Conservation (phyloP, 176 grass and related monocot genomes). For the Phyllostachys edulis region DNA sequence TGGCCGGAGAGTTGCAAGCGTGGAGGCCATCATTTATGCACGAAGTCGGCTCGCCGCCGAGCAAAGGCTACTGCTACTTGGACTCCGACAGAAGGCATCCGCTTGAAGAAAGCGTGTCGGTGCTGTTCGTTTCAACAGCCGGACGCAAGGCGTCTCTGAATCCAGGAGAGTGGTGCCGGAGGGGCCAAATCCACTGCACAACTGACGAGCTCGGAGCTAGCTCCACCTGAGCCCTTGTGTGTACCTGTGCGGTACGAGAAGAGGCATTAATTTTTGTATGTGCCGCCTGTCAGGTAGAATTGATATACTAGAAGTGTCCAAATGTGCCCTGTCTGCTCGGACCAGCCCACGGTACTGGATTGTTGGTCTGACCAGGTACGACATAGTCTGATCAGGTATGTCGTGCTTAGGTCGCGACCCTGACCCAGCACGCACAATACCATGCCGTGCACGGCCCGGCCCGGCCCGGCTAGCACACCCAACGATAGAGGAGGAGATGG, state of each 20-base stretch:
- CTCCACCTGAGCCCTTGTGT: neutral
- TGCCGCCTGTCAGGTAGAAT: too few relatives aligned
- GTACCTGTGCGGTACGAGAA: neutral
- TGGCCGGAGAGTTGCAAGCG: too few relatives aligned
- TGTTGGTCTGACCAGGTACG: too few relatives aligned
- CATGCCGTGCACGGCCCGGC: too few relatives aligned
- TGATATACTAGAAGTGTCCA: too few relatives aligned
- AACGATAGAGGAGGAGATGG: too few relatives aligned
- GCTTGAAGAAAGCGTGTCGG: neutral
- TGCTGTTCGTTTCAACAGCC: neutral
- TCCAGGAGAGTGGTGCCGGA: conserved; percentile 29
- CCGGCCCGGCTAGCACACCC: too few relatives aligned
- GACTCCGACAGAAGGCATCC: neutral
- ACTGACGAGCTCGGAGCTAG: neutral
- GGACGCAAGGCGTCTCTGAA: neutral
- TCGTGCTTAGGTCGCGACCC: too few relatives aligned
- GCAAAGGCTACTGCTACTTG: neutral
- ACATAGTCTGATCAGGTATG: too few relatives aligned
- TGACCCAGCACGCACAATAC: too few relatives aligned
- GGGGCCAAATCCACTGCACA: conserved; percentile 41
- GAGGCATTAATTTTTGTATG: neutral
- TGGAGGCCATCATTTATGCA: neutral
- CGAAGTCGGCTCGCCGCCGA: neutral
- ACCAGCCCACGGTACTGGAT: too few relatives aligned
- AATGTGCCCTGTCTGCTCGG: too few relatives aligned